Conservation (phyloP, 192 early-diverging fungal genomes). For the Coemansia sp. region DNA sequence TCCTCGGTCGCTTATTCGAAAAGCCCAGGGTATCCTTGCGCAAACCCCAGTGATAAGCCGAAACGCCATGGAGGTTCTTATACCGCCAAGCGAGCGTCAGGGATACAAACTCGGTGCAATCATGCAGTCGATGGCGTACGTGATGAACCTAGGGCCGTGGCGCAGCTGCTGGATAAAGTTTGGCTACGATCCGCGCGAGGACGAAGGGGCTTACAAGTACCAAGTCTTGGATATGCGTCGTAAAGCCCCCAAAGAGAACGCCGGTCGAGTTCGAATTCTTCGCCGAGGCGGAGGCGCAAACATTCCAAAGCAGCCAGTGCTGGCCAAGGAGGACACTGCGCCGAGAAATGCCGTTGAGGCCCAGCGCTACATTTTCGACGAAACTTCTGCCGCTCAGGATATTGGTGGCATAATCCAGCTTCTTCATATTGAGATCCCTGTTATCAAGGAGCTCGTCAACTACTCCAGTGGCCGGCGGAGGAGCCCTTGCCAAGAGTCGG, state of each 20-base stretch:
- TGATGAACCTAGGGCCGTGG: constrained; percentile 47
- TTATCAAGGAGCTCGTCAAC: constrained; percentile 31
- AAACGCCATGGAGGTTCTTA: constrained; percentile 40
- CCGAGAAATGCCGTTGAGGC: constrained; percentile 13
- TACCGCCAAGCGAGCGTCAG: constrained; percentile 22
- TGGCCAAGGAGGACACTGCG: neutral
- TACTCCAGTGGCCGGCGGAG: constrained; percentile 32
- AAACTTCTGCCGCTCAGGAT: constrained; percentile 21
- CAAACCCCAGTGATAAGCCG: constrained; percentile 38
- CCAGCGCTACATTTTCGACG: constrained; percentile 26
- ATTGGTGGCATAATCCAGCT: constrained; percentile 44
- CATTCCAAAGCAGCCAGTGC: neutral
- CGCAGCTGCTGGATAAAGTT: constrained; percentile 54
- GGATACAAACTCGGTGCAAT: constrained; percentile 9
- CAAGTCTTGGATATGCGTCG: constrained; percentile 45
- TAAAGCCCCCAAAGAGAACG: neutral
- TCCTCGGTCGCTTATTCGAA: constrained; percentile 19
- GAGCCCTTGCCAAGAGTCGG: constrained; percentile 34
- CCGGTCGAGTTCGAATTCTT: constrained; percentile 3
- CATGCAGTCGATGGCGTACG: constrained; percentile 37
- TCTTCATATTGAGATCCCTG: constrained; percentile 23
- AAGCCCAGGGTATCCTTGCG: constrained; percentile 27
- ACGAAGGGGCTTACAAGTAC: constrained; percentile 45
- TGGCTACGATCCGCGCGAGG: constrained; percentile 52
- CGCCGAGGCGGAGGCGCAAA: neutral